Percentiles rank a stretch among this genome's conserved stretches.
Evolutionary conservation across 176 grass and related monocot genomes (phyloP).

Genomic region (Hyparrhenia diplandra): DNA sequence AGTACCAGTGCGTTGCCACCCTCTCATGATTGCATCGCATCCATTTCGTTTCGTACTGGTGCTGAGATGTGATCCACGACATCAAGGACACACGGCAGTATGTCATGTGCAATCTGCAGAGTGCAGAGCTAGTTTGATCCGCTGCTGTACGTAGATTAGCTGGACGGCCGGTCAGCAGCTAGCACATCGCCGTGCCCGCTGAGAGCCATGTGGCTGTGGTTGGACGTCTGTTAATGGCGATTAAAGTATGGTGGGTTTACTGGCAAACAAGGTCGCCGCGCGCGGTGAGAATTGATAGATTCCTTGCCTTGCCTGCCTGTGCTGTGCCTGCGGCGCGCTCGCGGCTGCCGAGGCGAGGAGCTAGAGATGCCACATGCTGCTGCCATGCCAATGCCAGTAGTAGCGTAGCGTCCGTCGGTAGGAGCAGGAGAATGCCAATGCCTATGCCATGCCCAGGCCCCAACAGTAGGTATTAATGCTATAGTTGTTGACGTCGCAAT

Average conservation of each 20-base stretch:
- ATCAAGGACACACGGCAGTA: background rate
- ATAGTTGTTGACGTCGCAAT: background rate
- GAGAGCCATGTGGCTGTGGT: conserved; percentile 3
- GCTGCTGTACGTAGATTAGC: too few relatives aligned
- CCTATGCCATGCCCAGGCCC: too few relatives aligned
- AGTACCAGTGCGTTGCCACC: too few relatives aligned
- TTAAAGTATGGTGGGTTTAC: background rate
- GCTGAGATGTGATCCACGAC: background rate
- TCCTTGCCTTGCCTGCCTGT: too few relatives aligned
- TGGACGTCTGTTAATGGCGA: background rate
- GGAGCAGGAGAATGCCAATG: too few relatives aligned
- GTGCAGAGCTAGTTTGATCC: too few relatives aligned
- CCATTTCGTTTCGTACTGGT: too few relatives aligned
- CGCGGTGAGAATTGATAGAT: background rate
- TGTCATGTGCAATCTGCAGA: conserved; percentile 3
- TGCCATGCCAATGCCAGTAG: too few relatives aligned
- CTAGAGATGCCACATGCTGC: background rate
- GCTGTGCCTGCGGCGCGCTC: too few relatives aligned
- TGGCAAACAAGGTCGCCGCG: background rate
- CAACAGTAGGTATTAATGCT: background rate
- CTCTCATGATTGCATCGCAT: too few relatives aligned
- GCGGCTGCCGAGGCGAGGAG: conserved; percentile 8
- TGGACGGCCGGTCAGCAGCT: background rate
- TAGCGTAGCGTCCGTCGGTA: too few relatives aligned
- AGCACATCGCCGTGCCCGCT: background rate